Evolutionary conservation across 148 eudicot genomes (phyloP), one percentile per base, ranked within the genome.

Genomic region (Nepenthes mirabilis): DNA sequence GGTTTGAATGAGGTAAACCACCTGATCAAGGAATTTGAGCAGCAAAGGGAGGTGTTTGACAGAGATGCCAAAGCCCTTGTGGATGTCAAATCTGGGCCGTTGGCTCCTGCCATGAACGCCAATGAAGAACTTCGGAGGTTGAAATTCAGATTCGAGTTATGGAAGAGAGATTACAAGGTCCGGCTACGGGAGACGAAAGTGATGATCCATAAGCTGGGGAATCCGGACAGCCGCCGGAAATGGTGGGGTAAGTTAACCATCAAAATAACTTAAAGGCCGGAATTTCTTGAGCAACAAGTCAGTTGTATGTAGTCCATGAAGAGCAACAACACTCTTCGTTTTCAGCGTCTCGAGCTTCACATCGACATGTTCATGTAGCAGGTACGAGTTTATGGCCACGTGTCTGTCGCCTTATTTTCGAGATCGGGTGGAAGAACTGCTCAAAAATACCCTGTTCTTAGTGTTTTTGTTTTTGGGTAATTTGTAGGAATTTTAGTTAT

Each of bases 151-250:
- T 89, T 94, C 53, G 86, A 79, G 65, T 58, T 62, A 11, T 94
- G 99, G 99, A 89, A 82, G 69, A 86, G 75, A 68, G 97, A 89
- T 9, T 94, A 82, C 67, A 87, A 74, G 71, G 59, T 45, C 34
- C 75, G 84, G 59, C 67, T 89, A 71, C 79, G 74, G 66, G 86
- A 82, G 68, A 65, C 89, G 1, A 94, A 84, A 79, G 73, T 70
- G 7, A 77, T 71, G 37, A 70, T 87, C 52, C 78, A 73, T 58
- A 87, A 74, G 70, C 65, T 67, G 56, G 76, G 70, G 36, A 67
- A 70, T 55, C 50, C 67, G 13, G 87, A 85, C 50, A 60, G 76
- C 47, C 73, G 74, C 23, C 59, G 80, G 62, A 91, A 74, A 71
- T 87, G 95, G 95, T 91, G 93, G 93, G 84, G 85, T 57, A 79